Evolutionary conservation across 352 stramenopile species (phyloP).

Genomic region (Globisporangium mamillatum): DNA sequence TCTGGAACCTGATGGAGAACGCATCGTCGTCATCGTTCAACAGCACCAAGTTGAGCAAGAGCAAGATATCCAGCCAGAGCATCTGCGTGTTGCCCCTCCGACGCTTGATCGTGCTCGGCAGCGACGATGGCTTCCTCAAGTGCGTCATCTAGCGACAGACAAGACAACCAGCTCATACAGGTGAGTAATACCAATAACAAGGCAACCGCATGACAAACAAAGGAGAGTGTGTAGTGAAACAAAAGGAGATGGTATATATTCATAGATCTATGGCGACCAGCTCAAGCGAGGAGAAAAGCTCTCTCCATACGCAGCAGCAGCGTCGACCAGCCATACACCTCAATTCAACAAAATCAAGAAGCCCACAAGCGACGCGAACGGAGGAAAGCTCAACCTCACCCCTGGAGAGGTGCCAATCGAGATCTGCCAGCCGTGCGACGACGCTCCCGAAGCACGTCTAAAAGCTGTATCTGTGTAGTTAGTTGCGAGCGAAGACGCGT

Average conservation of each 20-base stretch:
- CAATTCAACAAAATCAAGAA: conserved; percentile 16
- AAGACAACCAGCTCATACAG: neutral
- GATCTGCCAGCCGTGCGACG: neutral
- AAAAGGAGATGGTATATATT: conserved; percentile 16
- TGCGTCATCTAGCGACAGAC: conserved; percentile 28
- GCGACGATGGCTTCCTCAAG: conserved; percentile 64
- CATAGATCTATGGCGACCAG: conserved; percentile 9
- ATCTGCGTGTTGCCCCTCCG: conserved; percentile 53
- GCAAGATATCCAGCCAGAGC: conserved; percentile 37
- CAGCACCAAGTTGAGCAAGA: conserved; percentile 39
- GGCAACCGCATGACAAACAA: neutral
- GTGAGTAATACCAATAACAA: neutral
- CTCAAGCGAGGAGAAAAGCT: neutral
- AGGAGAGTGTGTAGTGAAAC: conserved; percentile 13
- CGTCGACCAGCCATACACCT: neutral
- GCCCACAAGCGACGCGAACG: neutral
- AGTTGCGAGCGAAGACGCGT: neutral
- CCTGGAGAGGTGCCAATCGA: neutral
- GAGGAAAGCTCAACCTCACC: neutral
- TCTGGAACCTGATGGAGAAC: conserved; percentile 47
- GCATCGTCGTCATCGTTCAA: neutral
- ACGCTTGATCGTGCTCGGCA: conserved; percentile 56
- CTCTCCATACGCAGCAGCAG: neutral
- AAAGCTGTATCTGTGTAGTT: conserved; percentile 15
- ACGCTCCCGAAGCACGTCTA: neutral